phyloP scores from a whole-genome alignment of 352 stramenopile genomes.

The Aphanomyces cochlioides region DNA sequence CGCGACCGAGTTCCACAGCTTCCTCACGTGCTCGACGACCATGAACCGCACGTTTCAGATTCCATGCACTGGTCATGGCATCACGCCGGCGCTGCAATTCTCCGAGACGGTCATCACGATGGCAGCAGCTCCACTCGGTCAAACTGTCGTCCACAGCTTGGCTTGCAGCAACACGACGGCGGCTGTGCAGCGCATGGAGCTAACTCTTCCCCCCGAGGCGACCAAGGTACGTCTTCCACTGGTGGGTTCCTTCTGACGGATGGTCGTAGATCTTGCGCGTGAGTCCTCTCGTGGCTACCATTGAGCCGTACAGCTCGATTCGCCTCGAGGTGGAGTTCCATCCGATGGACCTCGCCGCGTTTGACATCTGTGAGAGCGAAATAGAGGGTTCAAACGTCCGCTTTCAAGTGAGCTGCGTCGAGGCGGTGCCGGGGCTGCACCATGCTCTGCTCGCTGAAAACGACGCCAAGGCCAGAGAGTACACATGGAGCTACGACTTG shows the following conservation, averaged over 20 bases:
- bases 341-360: conserved; percentile 31
- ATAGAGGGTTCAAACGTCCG: conserved; percentile 27
- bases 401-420: conserved; percentile 27
- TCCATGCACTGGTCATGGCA: conserved; percentile 38
- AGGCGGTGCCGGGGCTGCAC: not conserved
- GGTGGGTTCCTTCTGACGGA: conserved; percentile 23
- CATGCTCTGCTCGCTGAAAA: conserved; percentile 5
- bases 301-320: conserved; percentile 43
- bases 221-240: conserved; percentile 31
- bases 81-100: conserved; percentile 46
- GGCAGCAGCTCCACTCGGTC: conserved; percentile 40
- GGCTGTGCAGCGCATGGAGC: conserved; percentile 42
- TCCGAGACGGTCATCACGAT: conserved; percentile 50
- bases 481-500: conserved; percentile 35
- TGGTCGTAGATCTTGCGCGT: conserved; percentile 42
- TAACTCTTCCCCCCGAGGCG: conserved; percentile 38
- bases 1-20: conserved; percentile 38
- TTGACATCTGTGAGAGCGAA: not conserved
- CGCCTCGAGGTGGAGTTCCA: conserved; percentile 83
- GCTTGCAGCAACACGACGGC: conserved; percentile 45
- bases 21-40: conserved; percentile 44
- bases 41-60: conserved; percentile 50
- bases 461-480: conserved; percentile 16
- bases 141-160: conserved; percentile 43
- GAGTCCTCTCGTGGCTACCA: conserved; percentile 55